These are phyloP conservation scores for Neurospora sp. DNA, from an alignment of 495 filamentous ascomycete species.

Conservation along the genomic window DNA sequence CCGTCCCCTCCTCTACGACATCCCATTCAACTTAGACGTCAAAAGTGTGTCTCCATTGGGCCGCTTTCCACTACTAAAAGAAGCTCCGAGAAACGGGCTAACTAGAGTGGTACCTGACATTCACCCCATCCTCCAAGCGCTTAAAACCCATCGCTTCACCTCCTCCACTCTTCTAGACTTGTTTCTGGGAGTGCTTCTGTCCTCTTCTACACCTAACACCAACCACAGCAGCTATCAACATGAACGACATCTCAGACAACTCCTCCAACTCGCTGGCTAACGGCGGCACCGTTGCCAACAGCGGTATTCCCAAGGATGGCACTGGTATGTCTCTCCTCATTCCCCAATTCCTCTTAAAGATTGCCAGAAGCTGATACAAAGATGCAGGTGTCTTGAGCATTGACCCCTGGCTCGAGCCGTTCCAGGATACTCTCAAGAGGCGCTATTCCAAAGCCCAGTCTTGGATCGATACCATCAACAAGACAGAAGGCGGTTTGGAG, in stretches of 20 bases:
- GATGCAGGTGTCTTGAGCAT: constrained; percentile 68
- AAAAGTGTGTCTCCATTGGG: not conserved
- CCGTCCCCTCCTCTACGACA: not conserved
- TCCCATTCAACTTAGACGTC: not conserved
- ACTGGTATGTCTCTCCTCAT: constrained; percentile 25
- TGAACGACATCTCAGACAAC: constrained; percentile 26
- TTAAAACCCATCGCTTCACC: not conserved
- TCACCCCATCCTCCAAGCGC: not conserved
- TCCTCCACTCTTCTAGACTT: not conserved
- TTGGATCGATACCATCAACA: constrained; percentile 77
- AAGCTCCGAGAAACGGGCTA: not conserved
- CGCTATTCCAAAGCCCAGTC: constrained; percentile 73
- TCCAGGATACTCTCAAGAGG: constrained; percentile 62
- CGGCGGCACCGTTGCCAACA: constrained; percentile 18
- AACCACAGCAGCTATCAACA: constrained; percentile 12
- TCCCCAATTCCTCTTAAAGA: not conserved
- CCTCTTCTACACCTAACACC: not conserved
- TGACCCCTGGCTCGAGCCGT: constrained; percentile 85
- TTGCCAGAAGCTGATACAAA: constrained; percentile 7
- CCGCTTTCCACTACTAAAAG: not conserved
- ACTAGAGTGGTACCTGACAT: not conserved
- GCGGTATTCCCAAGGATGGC: constrained; percentile 35
- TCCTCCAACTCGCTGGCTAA: constrained; percentile 29
- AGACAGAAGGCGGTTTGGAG: constrained; percentile 79
- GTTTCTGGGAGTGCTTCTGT: not conserved